Evolutionary conservation across 176 grass and related monocot genomes (phyloP).

Genomic region (Bromus sterilis): DNA sequence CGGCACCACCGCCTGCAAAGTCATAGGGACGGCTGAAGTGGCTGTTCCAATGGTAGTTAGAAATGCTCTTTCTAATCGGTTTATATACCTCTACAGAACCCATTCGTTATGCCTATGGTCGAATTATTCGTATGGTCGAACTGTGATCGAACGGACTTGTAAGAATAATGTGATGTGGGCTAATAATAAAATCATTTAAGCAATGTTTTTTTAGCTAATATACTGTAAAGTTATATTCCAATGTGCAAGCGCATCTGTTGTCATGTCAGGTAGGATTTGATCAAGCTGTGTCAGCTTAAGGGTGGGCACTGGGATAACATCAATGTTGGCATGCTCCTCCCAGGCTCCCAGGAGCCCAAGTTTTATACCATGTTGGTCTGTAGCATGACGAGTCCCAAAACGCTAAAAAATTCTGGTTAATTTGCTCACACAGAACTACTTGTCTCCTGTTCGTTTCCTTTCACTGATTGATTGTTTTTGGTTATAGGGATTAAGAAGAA

Average conservation of each 20-base stretch:
- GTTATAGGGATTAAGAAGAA: no score
- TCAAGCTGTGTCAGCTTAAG: no score
- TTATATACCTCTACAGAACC: background rate
- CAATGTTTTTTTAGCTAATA: background rate
- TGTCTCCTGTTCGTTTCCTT: no score
- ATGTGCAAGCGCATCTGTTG: background rate
- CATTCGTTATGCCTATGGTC: background rate
- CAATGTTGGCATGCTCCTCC: background rate
- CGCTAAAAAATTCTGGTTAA: no score
- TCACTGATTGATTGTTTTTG: no score
- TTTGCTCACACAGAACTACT: no score
- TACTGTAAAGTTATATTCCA: background rate
- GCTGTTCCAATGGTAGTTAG: slow-evolving; percentile 14
- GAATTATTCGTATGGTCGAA: background rate
- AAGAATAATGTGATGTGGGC: background rate
- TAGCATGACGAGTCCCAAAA: background rate
- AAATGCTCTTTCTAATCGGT: slow-evolving; percentile 52
- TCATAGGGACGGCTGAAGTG: slow-evolving; percentile 12
- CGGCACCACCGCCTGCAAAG: slow-evolving; percentile 20
- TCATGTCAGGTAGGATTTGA: no score
- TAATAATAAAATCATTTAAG: slow-evolving; percentile 10
- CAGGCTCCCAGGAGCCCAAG: no score
- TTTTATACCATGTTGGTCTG: background rate
- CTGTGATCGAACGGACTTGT: slow-evolving; percentile 10
- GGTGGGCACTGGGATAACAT: background rate